phyloP scores from a whole-genome alignment of 345 rosid genomes.

The Syzygium jambos region DNA sequence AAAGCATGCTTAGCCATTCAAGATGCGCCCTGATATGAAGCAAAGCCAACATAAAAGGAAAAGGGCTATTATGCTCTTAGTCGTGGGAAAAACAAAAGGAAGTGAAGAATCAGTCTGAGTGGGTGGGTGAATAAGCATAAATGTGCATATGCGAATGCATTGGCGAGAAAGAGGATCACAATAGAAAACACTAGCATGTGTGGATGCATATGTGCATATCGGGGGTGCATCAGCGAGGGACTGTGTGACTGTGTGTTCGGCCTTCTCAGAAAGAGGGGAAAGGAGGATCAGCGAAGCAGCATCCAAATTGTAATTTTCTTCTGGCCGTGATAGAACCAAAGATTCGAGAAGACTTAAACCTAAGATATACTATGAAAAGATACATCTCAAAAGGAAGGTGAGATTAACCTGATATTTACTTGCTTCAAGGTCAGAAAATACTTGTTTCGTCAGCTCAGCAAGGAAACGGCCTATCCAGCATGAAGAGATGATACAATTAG shows the following conservation, averaged over 20 bases:
- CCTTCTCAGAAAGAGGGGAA: not conserved
- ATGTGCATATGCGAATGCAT: not conserved
- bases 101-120: not conserved
- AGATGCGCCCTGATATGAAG: not conserved
- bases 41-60: not conserved
- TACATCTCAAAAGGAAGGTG: not conserved
- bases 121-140: not conserved
- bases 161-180: not conserved
- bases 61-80: not conserved
- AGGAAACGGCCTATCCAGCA: conserved; percentile 80
- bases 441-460: conserved; percentile 90
- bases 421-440: conserved; percentile 81
- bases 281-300: not conserved
- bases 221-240: not conserved
- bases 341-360: not conserved
- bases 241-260: not conserved
- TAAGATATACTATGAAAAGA: not conserved
- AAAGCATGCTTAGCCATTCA: conserved; percentile 1
- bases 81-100: not conserved
- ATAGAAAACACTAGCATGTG: not conserved
- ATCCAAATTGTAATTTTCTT: not conserved
- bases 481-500: not conserved
- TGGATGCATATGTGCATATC: not conserved
- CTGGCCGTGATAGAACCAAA: not conserved
- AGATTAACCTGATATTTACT: conserved; percentile 89